A percentile compares a stretch with the other conserved stretches of the same genome.
Conservation (phyloP, 768 basidiomycete species). For the Russula sp. region DNA sequence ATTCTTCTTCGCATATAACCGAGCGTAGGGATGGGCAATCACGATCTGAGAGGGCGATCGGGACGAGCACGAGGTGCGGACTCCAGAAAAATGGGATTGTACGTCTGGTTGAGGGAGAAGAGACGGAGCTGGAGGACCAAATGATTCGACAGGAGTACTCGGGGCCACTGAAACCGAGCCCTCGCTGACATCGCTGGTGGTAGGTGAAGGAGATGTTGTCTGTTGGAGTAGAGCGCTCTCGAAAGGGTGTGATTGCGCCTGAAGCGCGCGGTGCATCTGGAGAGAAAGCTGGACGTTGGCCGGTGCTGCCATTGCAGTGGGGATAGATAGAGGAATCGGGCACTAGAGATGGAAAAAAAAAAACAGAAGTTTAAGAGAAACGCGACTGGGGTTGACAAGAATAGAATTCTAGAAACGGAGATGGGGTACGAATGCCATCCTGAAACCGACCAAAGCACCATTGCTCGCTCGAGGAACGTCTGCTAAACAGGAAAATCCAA, state of each 20-base stretch:
- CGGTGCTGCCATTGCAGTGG: slow-evolving; percentile 14
- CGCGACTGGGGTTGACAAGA: slow-evolving; percentile 4
- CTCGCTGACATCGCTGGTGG: slow-evolving; percentile 28
- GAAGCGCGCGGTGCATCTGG: slow-evolving; percentile 19
- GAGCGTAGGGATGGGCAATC: slow-evolving; percentile 66
- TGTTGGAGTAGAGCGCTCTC: slow-evolving; percentile 14
- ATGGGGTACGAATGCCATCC: slow-evolving; percentile 26
- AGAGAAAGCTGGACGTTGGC: slow-evolving; percentile 20
- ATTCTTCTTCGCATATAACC: slow-evolving; percentile 59
- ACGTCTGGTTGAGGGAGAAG: slow-evolving; percentile 24
- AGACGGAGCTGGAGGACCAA: slow-evolving; percentile 29
- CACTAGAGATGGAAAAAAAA: not conserved
- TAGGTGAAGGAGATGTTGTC: slow-evolving; percentile 28
- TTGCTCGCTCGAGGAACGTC: slow-evolving; percentile 17
- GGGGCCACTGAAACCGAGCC: slow-evolving; percentile 16
- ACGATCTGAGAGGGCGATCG: slow-evolving; percentile 30
- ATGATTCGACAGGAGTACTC: slow-evolving; percentile 16
- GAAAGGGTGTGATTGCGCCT: slow-evolving; percentile 12
- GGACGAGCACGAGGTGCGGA: slow-evolving; percentile 3
- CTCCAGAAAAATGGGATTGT: slow-evolving; percentile 21
- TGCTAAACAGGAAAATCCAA: slow-evolving; percentile 15
- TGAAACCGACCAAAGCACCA: slow-evolving; percentile 21
- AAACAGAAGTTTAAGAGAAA: slow-evolving; percentile 22
- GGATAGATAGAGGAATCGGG: not conserved
- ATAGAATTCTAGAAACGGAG: slow-evolving; percentile 21